Conservation (phyloP, 2,329 filamentous ascomycete species). For the Plenodomus tracheiphilus region DNA sequence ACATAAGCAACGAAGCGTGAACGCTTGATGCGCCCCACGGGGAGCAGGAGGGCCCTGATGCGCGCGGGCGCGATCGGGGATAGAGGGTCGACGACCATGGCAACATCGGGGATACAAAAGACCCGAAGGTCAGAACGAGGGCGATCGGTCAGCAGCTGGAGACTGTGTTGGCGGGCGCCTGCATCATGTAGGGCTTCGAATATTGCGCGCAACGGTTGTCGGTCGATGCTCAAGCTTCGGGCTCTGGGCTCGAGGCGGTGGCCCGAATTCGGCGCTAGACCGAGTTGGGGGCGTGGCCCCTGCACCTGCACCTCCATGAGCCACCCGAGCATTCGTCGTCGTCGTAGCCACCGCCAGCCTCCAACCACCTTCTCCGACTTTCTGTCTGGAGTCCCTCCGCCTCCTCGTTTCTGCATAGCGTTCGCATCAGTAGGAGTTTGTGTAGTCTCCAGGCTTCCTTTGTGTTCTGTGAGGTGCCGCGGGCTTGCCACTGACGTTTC, state of each 20-base stretch:
- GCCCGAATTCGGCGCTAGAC: slow-evolving; percentile 13
- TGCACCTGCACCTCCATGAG: slow-evolving; percentile 7
- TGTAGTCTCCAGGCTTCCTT: slow-evolving; percentile 17
- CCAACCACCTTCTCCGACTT: not conserved
- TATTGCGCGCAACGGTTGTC: slow-evolving; percentile 21
- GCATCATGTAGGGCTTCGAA: slow-evolving; percentile 31
- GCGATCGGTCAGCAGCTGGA: slow-evolving; percentile 13
- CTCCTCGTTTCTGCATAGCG: slow-evolving; percentile 32
- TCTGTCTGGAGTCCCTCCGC: slow-evolving; percentile 8
- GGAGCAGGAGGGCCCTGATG: slow-evolving; percentile 84
- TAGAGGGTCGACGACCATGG: slow-evolving; percentile 85
- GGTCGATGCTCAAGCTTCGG: slow-evolving; percentile 24
- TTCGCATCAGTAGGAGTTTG: slow-evolving; percentile 25
- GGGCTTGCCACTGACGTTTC: slow-evolving; percentile 28
- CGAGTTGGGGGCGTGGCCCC: slow-evolving; percentile 9
- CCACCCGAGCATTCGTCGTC: slow-evolving; percentile 2
- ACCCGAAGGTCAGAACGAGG: slow-evolving; percentile 19
- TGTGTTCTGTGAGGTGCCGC: slow-evolving; percentile 21
- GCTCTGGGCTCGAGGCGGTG: slow-evolving; percentile 26
- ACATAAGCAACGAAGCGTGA: slow-evolving; percentile 80
- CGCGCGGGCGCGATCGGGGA: slow-evolving; percentile 84
- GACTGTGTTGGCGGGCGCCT: slow-evolving; percentile 10
- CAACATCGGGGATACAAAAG: slow-evolving; percentile 51
- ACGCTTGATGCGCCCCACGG: slow-evolving; percentile 81
- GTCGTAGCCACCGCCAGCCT: not conserved